phyloP scores from a whole-genome alignment of 306 rosid genomes.

The Arachis hypogaea region DNA sequence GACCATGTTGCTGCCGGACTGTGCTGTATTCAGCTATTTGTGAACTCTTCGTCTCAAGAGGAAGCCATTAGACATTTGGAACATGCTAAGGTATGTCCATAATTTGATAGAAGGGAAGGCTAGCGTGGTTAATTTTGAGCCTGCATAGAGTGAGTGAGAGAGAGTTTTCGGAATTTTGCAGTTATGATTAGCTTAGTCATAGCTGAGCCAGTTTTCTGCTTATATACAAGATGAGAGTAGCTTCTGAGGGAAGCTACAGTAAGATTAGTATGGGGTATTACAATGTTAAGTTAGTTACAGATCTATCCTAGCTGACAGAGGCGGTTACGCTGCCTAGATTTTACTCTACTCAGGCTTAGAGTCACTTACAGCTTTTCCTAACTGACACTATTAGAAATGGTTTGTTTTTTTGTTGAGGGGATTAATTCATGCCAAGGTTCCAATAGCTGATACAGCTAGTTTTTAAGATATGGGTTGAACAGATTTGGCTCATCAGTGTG shows the following conservation, averaged over 20 bases:
- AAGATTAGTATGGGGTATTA: too few relatives aligned
- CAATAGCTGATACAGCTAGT: conserved; percentile 1
- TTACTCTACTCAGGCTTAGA: too few relatives aligned
- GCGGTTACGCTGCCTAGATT: too few relatives aligned
- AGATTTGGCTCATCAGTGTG: conserved; percentile 1
- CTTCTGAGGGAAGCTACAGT: too few relatives aligned
- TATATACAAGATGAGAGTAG: too few relatives aligned
- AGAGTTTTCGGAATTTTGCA: too few relatives aligned
- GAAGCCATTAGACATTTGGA: conserved; percentile 96
- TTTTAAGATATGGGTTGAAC: conserved; percentile 6
- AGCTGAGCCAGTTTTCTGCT: too few relatives aligned
- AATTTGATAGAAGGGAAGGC: conserved; percentile 31
- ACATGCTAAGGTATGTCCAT: conserved; percentile 78
- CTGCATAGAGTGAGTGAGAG: background rate
- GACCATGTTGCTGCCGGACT: conserved; percentile 98
- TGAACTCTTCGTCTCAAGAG: conserved; percentile 82
- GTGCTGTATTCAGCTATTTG: conserved; percentile 95
- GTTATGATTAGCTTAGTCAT: too few relatives aligned
- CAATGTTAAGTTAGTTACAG: too few relatives aligned
- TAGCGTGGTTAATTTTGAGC: conserved; percentile 14
- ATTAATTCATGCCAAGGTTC: conserved; percentile 22
- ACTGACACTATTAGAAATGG: background rate
- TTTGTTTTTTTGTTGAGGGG: conserved; percentile 11
- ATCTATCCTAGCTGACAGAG: too few relatives aligned
- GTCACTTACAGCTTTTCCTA: too few relatives aligned